Conservation (phyloP, 331 rosid species). For the Spiraea crenata region DNA sequence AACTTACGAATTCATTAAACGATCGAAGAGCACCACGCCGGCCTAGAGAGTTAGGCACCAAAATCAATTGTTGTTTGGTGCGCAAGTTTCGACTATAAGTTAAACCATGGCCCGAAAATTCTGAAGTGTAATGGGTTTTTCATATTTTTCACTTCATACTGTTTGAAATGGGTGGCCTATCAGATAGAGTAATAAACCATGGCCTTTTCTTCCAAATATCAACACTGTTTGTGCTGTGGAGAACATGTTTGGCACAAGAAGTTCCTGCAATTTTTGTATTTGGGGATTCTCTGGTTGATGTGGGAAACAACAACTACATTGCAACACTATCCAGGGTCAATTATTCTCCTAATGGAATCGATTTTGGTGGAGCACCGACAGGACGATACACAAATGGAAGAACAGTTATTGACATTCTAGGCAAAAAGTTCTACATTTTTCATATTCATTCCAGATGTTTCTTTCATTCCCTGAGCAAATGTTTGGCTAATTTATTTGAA, state of each 20-base stretch:
- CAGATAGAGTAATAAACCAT: neutral
- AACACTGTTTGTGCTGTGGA: constrained; percentile 17
- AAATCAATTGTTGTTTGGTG: too few relatives aligned
- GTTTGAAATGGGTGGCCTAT: constrained; percentile 16
- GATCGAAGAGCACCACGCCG: too few relatives aligned
- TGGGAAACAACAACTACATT: constrained; percentile 67
- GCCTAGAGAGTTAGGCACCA: too few relatives aligned
- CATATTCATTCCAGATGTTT: neutral
- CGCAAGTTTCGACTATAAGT: too few relatives aligned
- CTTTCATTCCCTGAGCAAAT: neutral
- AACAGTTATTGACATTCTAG: constrained; percentile 57
- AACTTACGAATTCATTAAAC: too few relatives aligned
- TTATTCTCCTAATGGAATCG: constrained; percentile 48
- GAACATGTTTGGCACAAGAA: constrained; percentile 30
- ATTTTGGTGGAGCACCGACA: constrained; percentile 69
- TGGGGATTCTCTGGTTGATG: constrained; percentile 70
- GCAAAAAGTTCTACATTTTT: constrained; percentile 29
- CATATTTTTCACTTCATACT: neutral
- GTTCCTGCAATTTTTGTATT: constrained; percentile 58
- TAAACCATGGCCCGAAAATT: too few relatives aligned
- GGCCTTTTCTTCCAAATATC: constrained; percentile 8
- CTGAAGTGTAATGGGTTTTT: too few relatives aligned
- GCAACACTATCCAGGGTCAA: constrained; percentile 55
- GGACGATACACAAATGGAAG: constrained; percentile 67
- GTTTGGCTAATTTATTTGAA: neutral